phyloP scores from a whole-genome alignment of 2,329 filamentous ascomycete species.

The Calonectria pseudoturangicola region DNA sequence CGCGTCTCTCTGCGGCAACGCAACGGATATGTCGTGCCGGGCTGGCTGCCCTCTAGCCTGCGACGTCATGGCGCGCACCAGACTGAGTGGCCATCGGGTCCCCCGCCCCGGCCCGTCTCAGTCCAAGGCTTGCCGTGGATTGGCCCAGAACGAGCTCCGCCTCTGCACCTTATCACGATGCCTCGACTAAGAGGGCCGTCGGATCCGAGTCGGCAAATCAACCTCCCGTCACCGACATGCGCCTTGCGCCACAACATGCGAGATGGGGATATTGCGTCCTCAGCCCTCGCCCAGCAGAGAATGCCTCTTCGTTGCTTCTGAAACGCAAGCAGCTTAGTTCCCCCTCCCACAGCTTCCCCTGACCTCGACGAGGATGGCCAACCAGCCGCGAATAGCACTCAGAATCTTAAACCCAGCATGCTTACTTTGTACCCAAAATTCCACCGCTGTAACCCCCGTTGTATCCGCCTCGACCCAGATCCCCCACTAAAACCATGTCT shows the following conservation, averaged over 20 bases:
- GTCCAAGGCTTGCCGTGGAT: not conserved
- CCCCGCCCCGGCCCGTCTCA: slow-evolving; percentile 1
- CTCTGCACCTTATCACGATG: slow-evolving; percentile 15
- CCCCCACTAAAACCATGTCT: not conserved
- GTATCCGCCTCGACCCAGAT: not conserved
- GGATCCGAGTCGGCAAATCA: slow-evolving; percentile 22
- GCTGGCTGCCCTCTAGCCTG: not conserved
- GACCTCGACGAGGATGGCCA: not conserved
- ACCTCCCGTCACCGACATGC: not conserved
- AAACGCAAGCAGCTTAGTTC: not conserved
- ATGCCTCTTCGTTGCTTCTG: slow-evolving; percentile 5
- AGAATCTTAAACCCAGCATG: slow-evolving; percentile 9
- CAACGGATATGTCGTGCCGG: slow-evolving; percentile 32
- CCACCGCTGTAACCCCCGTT: not conserved
- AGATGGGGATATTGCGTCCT: not conserved
- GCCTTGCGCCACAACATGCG: not conserved
- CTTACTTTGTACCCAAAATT: slow-evolving; percentile 5
- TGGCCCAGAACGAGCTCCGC: slow-evolving; percentile 21
- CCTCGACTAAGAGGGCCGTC: slow-evolving; percentile 12
- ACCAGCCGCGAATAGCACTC: not conserved
- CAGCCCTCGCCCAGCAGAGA: slow-evolving; percentile 1
- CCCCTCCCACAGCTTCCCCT: not conserved
- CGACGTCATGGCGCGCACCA: slow-evolving; percentile 21
- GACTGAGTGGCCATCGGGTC: not conserved
- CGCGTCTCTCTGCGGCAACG: slow-evolving; percentile 6